phyloP scores from a whole-genome alignment of 2,329 filamentous ascomycete genomes.

The Colletotrichum destructivum region DNA sequence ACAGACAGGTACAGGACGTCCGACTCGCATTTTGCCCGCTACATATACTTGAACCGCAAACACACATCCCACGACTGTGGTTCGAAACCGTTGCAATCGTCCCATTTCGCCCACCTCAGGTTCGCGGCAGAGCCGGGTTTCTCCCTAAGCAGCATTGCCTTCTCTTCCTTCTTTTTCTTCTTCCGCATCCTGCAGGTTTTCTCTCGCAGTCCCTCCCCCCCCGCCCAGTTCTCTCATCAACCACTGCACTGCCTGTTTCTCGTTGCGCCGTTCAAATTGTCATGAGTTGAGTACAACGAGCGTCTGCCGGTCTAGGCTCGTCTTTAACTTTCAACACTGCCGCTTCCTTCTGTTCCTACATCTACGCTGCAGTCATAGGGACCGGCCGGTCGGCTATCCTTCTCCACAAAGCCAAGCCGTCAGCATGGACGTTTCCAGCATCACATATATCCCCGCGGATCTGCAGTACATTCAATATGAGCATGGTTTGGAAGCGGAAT shows the following conservation, averaged over 20 bases:
- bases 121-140: conserved; percentile 25
- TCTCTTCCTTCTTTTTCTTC: neutral
- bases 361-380: neutral
- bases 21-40: conserved; percentile 15
- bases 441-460: conserved; percentile 59
- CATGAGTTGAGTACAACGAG: conserved; percentile 32
- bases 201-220: neutral
- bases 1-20: conserved; percentile 20
- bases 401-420: neutral
- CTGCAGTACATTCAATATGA: conserved; percentile 75
- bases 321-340: neutral
- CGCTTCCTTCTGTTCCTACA: neutral
- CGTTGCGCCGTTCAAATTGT: conserved; percentile 18
- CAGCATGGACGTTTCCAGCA: conserved; percentile 54
- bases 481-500: conserved; percentile 71
- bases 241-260: conserved; percentile 14
- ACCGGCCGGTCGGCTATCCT: neutral
- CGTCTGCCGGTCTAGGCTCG: conserved; percentile 27
- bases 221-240: neutral
- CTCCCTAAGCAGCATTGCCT: neutral
- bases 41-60: conserved; percentile 11
- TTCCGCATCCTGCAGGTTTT: neutral
- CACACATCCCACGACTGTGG: conserved; percentile 13
- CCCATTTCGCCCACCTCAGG: neutral
- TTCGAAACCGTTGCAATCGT: neutral